Evolutionary conservation across 2,329 filamentous ascomycete genomes (phyloP), one percentile per base, ranked within the genome.

Genomic region (Xylaria sp.): DNA sequence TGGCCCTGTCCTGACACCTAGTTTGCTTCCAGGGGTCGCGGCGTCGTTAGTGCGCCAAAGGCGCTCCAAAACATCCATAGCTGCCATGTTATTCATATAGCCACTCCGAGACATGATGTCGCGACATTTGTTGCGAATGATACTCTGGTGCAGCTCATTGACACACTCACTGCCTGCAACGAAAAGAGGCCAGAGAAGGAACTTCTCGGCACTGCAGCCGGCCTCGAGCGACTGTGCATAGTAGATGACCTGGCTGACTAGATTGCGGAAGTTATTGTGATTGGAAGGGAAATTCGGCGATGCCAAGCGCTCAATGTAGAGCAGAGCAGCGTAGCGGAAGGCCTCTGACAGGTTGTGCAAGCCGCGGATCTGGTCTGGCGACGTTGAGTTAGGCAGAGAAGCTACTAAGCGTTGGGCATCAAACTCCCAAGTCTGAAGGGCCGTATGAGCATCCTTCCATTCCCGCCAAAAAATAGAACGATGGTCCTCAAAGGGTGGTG

Each of bases 111-210:
- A 88, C 85, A 95, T 94, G 72, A 98, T 95, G 76, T 95, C 93
- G 53, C 90, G 86, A 81, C 93, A 97, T 74, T 94, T 91, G 72
- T 89, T 86, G 61, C 94, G 89, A 61, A 98, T 91, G 67, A 94
- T 88, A 65, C 88, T 88, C 71, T 94, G 92, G 76, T 97, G 92
- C 59, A 90, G 84, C 75, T 92, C 89, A 72, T 93, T 91, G 70
- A 96, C 91, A 75, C 93, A 97, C 82, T 98, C 95, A 24, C 93
- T 94, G 21, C 94, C 94, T 0, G 92, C 90, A 61, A 98, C 91
- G 78, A 98, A 97, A 2, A 98, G 86, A 2, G 95, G 94, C 95
- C 94, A 98, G 8, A 98, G 88, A 9, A 98, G 82, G 78, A 97
- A 97, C 77, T 97, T 97, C 80, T 97, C 92, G 45, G 91, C 90